Evolutionary conservation across 2,329 filamentous ascomycete species (phyloP), one percentile per base, ranked within the genome.

Genomic region (Pyricularia pennisetigena): DNA sequence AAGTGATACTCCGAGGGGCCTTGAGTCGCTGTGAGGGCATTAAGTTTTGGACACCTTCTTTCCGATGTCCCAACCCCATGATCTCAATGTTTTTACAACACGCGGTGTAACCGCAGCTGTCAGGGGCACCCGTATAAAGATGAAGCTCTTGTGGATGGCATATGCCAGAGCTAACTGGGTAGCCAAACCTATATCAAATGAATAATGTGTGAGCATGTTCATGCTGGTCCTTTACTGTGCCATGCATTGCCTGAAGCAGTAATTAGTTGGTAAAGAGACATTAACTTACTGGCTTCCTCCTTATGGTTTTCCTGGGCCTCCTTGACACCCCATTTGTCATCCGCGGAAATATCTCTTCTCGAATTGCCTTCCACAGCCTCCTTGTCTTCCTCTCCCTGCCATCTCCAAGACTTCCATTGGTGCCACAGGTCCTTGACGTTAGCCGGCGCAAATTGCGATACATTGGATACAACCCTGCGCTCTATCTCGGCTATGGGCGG

Each of bases 71-170:
- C 92, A 98, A 5, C 95, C 95, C 93, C 94, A 97, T 14, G 87
- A 85, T 71, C 94, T 84, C 30, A 99, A 82, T 14, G 88, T 86
- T 79, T 93, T 96, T 74, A 97, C 95, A n/a, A 98, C 89, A 79
- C 96, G 97, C 1, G 95, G 95, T 9, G 92, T 93, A 41, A 98
- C 84, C 2, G 93, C 94, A 14, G 92, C 93, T 0, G 95, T 95
- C 71, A 98, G 80, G 9, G 95, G 95, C 10, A 99, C 93, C n/a
- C 95, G 88, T 72, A 98, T 79, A 78, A 99, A 97, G 74, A 99
- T 97, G 78, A 98, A 93, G 73, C 91, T 96, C 81, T 99, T 99
- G 83, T 99, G 95, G 69, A 99, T 92, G 30, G 94, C 94, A 76
- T 99, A 99, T 14, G 95, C 95, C 65, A 99, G 85, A 20, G 92